A percentile compares a stretch with the other conserved stretches of the same genome.
Evolutionary conservation across 768 basidiomycete species (phyloP).

Genomic region (Kwoniella mangroviensis): DNA sequence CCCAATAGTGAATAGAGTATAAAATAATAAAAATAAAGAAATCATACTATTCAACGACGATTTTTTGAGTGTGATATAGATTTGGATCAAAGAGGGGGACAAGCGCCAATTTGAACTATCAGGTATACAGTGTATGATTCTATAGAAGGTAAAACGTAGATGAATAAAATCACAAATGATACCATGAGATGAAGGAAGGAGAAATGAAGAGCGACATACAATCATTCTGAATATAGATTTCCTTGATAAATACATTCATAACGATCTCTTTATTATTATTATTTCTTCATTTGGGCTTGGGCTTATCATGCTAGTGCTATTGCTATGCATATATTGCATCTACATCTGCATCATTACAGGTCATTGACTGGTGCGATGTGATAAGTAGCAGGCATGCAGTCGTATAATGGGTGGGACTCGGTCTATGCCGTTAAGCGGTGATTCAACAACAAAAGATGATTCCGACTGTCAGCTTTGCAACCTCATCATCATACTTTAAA

Average conservation of each 20-base stretch:
- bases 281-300: constrained; percentile 9
- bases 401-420: background rate
- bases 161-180: background rate
- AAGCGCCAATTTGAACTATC: background rate
- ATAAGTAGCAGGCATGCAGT: background rate
- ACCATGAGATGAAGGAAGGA: background rate
- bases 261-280: background rate
- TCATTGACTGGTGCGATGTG: background rate
- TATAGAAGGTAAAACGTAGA: background rate
- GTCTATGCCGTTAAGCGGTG: too few species aligned
- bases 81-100: background rate
- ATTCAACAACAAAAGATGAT: too few species aligned
- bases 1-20: constrained; percentile 10
- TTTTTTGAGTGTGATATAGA: background rate
- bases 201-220: background rate
- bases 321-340: background rate
- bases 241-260: background rate
- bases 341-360: background rate
- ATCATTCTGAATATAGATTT: background rate
- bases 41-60: background rate
- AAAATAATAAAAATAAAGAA: background rate
- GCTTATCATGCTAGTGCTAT: background rate
- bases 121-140: background rate
- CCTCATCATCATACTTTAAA: too few species aligned
- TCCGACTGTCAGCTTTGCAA: too few species aligned